These are phyloP conservation scores for Aspergillus vadensis DNA, from an alignment of 2,329 filamentous ascomycete species.

Conservation along the genomic window DNA sequence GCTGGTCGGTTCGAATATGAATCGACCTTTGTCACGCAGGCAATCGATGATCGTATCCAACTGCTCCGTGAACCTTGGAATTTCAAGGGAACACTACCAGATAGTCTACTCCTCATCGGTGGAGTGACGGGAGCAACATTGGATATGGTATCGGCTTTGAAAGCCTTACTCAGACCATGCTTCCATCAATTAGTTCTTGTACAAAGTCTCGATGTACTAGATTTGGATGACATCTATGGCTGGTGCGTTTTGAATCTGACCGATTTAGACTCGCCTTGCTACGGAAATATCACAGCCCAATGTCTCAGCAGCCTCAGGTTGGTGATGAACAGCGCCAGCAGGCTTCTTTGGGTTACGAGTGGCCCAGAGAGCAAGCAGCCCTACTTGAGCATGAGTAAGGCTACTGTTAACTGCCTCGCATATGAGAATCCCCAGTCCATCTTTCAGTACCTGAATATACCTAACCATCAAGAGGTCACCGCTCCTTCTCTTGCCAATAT, in stretches of 20 bases:
- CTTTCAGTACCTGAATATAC: slow-evolving; percentile 5
- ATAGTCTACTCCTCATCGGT: neutral
- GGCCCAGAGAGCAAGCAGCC: slow-evolving; percentile 1
- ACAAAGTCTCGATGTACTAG: neutral
- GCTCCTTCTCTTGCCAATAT: neutral
- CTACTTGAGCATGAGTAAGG: slow-evolving; percentile 1
- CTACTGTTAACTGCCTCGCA: slow-evolving; percentile 1
- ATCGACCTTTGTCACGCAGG: slow-evolving; percentile 7
- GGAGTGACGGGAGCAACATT: slow-evolving; percentile 1
- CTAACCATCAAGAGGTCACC: neutral
- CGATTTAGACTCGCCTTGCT: slow-evolving; percentile 1
- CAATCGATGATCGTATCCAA: neutral
- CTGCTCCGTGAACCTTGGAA: slow-evolving; percentile 3
- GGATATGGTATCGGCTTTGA: neutral
- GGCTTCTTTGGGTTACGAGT: slow-evolving; percentile 11
- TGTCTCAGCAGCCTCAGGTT: neutral
- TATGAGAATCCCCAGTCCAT: slow-evolving; percentile 5
- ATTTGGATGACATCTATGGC: neutral
- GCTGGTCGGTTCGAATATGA: neutral
- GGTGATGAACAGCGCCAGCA: neutral
- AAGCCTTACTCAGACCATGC: neutral
- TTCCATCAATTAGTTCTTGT: neutral
- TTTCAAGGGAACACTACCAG: neutral
- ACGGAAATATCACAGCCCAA: neutral
- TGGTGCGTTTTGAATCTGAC: neutral